A percentile compares a stretch with the other conserved stretches of the same genome.
phyloP scores from a whole-genome alignment of 2,329 filamentous ascomycete species.

The Talaromyces albobiverticillius region DNA sequence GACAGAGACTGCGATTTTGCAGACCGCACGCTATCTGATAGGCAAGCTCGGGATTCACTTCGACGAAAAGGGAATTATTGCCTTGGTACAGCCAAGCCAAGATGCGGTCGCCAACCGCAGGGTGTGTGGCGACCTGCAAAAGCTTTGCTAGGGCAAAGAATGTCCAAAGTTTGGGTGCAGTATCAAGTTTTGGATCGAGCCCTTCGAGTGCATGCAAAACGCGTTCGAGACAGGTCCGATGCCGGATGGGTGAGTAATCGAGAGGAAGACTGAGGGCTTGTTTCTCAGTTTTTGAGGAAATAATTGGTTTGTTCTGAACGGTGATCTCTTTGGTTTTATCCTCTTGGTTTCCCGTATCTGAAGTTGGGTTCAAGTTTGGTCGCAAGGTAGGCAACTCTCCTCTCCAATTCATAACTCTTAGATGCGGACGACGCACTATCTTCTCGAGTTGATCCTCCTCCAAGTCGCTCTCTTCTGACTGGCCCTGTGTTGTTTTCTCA shows the following conservation, averaged over 20 bases:
- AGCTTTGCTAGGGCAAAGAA: slow-evolving; percentile 61
- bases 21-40: slow-evolving; percentile 54
- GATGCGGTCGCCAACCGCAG: slow-evolving; percentile 45
- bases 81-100: slow-evolving; percentile 58
- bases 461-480: not conserved
- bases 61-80: slow-evolving; percentile 58
- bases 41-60: slow-evolving; percentile 61
- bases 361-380: not conserved
- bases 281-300: not conserved
- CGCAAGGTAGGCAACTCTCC: slow-evolving; percentile 12
- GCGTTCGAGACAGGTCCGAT: slow-evolving; percentile 62
- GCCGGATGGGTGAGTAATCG: slow-evolving; percentile 64
- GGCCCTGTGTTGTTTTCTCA: not conserved
- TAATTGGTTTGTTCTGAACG: not conserved
- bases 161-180: slow-evolving; percentile 65
- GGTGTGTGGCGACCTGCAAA: slow-evolving; percentile 44
- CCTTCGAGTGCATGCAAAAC: slow-evolving; percentile 59
- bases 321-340: not conserved
- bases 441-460: not conserved
- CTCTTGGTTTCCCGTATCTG: not conserved
- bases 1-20: slow-evolving; percentile 31
- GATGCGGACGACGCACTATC: not conserved
- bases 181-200: slow-evolving; percentile 57
- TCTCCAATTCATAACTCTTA: not conserved
- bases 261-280: slow-evolving; percentile 20